Percentiles rank a stretch among this genome's conserved stretches.
phyloP scores from a whole-genome alignment of 2,329 filamentous ascomycete genomes.

The Chaetomium globosum region DNA sequence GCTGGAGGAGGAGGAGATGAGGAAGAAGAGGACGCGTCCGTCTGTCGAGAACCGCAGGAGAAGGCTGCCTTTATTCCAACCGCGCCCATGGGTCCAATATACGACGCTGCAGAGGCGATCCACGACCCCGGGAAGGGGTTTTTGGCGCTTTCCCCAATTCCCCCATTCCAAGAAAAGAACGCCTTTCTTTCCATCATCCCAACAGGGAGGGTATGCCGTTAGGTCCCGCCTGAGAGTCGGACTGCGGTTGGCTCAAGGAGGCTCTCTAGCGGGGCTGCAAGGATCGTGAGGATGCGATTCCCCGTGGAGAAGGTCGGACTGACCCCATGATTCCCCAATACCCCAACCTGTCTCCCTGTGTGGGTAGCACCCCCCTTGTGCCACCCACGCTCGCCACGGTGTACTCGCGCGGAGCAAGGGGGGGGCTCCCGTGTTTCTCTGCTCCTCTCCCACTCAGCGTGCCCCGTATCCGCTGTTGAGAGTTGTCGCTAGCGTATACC shows the following conservation, averaged over 20 bases:
- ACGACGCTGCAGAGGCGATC: constrained; percentile 20
- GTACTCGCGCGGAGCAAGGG: background rate
- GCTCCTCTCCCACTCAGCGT: background rate
- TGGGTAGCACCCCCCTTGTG: background rate
- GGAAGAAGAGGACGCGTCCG: background rate
- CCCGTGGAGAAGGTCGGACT: constrained; percentile 10
- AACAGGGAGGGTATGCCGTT: background rate
- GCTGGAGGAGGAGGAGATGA: background rate
- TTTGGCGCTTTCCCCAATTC: constrained; percentile 3
- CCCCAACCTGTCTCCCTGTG: background rate
- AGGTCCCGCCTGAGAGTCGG: background rate
- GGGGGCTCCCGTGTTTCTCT: background rate
- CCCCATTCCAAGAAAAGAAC: constrained; percentile 19
- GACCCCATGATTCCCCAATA: constrained; percentile 6
- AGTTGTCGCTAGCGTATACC: no score
- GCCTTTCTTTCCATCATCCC: background rate
- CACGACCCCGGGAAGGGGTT: constrained; percentile 24
- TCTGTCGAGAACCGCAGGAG: background rate
- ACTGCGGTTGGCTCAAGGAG: background rate
- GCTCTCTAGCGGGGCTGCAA: background rate
- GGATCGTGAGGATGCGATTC: background rate
- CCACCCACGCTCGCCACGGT: background rate
- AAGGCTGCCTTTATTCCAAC: constrained; percentile 22
- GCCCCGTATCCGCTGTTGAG: background rate
- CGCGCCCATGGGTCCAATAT: constrained; percentile 24